Evolutionary conservation across 2,329 filamentous ascomycete species (phyloP).

Genomic region (Furcasterigmium sp.): DNA sequence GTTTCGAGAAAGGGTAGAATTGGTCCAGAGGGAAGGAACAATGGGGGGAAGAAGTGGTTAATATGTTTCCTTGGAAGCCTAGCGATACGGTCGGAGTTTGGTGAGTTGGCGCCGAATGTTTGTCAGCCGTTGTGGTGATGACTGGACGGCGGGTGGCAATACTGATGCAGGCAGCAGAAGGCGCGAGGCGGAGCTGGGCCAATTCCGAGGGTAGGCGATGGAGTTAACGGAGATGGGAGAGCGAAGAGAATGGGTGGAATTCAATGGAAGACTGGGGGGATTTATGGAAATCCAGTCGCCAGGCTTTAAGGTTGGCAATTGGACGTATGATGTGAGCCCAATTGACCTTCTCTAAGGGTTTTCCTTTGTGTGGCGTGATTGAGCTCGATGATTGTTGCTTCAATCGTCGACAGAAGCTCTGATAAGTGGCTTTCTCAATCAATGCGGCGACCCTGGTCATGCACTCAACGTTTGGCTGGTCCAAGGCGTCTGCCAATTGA

Average conservation of each 20-base stretch:
- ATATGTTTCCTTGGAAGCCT: neutral
- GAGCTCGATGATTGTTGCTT: neutral
- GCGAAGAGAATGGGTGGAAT: slow-evolving; percentile 7
- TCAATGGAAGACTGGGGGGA: slow-evolving; percentile 4
- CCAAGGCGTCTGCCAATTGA: no score
- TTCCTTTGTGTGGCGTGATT: slow-evolving; percentile 1
- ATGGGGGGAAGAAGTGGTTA: neutral
- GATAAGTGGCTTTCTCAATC: no score
- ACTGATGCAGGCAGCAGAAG: neutral
- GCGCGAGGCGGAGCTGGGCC: neutral
- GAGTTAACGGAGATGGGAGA: slow-evolving; percentile 11
- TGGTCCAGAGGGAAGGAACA: neutral
- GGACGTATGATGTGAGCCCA: neutral
- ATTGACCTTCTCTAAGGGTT: neutral
- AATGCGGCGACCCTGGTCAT: no score
- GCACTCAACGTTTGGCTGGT: no score
- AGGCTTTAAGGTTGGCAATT: neutral
- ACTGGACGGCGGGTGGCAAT: slow-evolving; percentile 9
- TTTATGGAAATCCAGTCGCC: no score
- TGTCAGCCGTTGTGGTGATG: slow-evolving; percentile 11
- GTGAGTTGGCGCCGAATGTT: slow-evolving; percentile 4
- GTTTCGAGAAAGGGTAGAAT: neutral
- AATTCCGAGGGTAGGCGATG: slow-evolving; percentile 3
- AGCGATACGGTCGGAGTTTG: neutral
- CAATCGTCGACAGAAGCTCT: no score